A percentile compares a stretch with the other conserved stretches of the same genome.
phyloP scores from a whole-genome alignment of 176 grass and related monocot genomes.

The Bonia amplexicaulis region DNA sequence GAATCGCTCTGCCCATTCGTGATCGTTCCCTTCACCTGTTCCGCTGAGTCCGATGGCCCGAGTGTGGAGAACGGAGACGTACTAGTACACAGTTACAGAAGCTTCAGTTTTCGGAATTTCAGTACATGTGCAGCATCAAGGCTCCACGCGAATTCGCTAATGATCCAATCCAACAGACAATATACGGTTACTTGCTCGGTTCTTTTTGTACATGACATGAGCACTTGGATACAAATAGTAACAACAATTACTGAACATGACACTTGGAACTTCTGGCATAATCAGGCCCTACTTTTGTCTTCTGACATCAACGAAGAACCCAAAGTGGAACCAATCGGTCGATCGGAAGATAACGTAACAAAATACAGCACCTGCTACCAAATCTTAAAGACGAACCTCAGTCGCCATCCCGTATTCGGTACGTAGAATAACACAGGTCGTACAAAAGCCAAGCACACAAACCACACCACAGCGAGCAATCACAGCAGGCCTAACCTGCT shows the following conservation, averaged over 20 bases:
- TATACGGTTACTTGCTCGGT: not conserved
- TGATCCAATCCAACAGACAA: not conserved
- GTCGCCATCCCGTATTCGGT: not conserved
- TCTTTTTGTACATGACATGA: not conserved
- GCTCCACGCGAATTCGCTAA: not conserved
- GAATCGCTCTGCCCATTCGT: not conserved
- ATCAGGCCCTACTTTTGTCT: not conserved
- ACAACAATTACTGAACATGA: not conserved
- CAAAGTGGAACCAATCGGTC: not conserved
- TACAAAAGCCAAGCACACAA: constrained; percentile 6
- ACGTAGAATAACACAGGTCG: not conserved
- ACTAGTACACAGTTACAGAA: not conserved
- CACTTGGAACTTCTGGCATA: not conserved
- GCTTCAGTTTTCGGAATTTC: not conserved
- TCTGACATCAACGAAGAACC: not conserved
- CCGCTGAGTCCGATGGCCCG: not conserved
- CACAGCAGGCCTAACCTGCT: not conserved
- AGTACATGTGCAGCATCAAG: not conserved
- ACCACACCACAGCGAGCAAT: constrained; percentile 3
- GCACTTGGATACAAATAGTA: not conserved
- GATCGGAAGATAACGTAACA: not conserved
- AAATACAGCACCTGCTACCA: not conserved
- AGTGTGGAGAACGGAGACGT: not conserved
- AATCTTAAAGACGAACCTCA: not conserved
- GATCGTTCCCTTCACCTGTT: not conserved